A percentile compares a stretch with the other conserved stretches of the same genome.
phyloP scores from a whole-genome alignment of 1,284 basidiomycete species.

The Rhodotorula sp. region DNA sequence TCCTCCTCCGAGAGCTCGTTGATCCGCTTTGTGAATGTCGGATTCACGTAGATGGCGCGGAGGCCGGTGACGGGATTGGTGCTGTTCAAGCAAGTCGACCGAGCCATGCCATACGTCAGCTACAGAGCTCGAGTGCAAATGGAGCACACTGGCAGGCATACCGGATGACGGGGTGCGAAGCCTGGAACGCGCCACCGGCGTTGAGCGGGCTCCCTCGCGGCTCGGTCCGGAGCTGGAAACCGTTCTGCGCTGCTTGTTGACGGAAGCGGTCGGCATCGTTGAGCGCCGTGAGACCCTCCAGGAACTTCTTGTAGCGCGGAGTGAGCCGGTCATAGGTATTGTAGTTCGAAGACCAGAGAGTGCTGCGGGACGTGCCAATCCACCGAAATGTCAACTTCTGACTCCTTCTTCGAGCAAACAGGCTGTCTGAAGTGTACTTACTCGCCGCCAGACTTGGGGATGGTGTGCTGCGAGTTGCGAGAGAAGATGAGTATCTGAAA shows the following conservation, averaged over 20 bases:
- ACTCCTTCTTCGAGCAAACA: too few species aligned
- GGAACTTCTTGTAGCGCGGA: slow-evolving; percentile 58
- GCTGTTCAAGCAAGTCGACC: background rate
- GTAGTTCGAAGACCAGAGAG: slow-evolving; percentile 42
- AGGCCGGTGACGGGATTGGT: slow-evolving; percentile 62
- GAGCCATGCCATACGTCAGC: background rate
- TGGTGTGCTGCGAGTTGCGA: background rate
- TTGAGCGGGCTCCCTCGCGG: slow-evolving; percentile 60
- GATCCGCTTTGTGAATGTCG: slow-evolving; percentile 61
- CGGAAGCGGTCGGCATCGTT: slow-evolving; percentile 60
- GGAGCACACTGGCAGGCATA: background rate
- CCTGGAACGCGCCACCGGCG: slow-evolving; percentile 56
- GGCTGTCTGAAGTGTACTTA: background rate
- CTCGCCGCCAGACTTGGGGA: background rate
- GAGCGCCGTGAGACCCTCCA: slow-evolving; percentile 62
- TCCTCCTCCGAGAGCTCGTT: slow-evolving; percentile 62
- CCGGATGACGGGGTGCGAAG: slow-evolving; percentile 45
- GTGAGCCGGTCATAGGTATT: slow-evolving; percentile 53
- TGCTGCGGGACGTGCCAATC: slow-evolving; percentile 37
- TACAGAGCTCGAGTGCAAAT: background rate
- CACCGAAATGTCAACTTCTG: too few species aligned
- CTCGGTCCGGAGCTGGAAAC: slow-evolving; percentile 43
- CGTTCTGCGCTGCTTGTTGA: slow-evolving; percentile 45
- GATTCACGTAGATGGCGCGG: slow-evolving; percentile 65
- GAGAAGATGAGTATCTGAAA: background rate